phyloP scores from a whole-genome alignment of 225 moss, liverwort and hornwort species.

The Ulota crispa region DNA sequence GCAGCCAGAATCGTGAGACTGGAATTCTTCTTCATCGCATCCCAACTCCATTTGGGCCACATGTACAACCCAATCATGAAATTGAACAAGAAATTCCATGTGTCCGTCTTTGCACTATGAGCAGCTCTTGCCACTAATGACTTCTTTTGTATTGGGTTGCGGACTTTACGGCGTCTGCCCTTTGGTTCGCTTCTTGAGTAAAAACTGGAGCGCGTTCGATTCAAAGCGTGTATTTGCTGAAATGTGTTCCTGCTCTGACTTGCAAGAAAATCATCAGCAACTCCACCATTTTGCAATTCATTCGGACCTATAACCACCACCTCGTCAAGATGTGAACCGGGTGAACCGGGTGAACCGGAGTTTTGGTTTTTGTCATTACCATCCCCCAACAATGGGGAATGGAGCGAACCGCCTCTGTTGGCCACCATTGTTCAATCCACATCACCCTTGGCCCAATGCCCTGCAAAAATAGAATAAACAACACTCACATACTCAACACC shows the following conservation, averaged over 20 bases:
- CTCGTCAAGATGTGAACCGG: slow-evolving; percentile 4
- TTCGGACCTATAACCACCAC: slow-evolving; percentile 10
- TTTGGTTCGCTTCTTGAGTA: not conserved
- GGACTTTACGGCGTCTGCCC: slow-evolving; percentile 42
- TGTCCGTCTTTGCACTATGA: slow-evolving; percentile 64
- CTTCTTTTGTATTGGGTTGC: slow-evolving; percentile 74
- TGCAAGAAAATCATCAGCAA: slow-evolving; percentile 10
- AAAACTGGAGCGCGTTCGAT: slow-evolving; percentile 26
- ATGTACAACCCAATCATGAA: slow-evolving; percentile 60
- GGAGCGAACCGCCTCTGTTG: slow-evolving; percentile 19
- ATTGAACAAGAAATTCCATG: slow-evolving; percentile 65
- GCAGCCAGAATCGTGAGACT: slow-evolving; percentile 62
- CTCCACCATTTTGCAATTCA: not conserved
- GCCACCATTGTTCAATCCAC: slow-evolving; percentile 66
- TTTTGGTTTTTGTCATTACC: not conserved
- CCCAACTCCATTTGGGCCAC: slow-evolving; percentile 95
- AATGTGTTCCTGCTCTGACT: slow-evolving; percentile 39
- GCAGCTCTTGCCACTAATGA: slow-evolving; percentile 80
- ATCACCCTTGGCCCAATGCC: slow-evolving; percentile 86
- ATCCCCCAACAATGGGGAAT: slow-evolving; percentile 27
- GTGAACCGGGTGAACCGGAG: not conserved
- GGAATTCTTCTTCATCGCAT: slow-evolving; percentile 61
- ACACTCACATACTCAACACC: slow-evolving; percentile 9
- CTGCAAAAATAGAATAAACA: slow-evolving; percentile 37
- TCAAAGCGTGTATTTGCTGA: slow-evolving; percentile 35